Evolutionary conservation across 164 flowering plant genomes (phyloP), one percentile per base, ranked within the genome.

Genomic region (Magnolia changhungtana): DNA sequence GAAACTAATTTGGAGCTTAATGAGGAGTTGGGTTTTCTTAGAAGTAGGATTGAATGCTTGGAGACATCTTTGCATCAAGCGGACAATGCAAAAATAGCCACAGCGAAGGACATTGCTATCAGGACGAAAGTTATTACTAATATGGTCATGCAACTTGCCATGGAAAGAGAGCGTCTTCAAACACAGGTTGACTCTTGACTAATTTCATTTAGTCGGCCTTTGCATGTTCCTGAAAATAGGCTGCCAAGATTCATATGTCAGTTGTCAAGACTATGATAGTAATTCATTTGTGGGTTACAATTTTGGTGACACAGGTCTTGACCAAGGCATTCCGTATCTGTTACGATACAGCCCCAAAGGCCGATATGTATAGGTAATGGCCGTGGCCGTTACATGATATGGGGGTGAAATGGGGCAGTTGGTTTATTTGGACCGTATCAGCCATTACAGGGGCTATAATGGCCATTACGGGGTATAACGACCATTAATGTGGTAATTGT

Each of bases 131-230:
- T 89, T 71, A 90, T 94, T 49, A 80, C 86, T 64, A 87, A 89
- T 81, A 76, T 94, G 82, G 86, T 96, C 63, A 69, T 87, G 86
- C 89, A 91, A 79, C 84, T 96, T 67, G 91, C 92, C 29, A 72
- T 76, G 64, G 99, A 94, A 83, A 88, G 99, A 82, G 92, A 94
- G 77, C 97, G 92, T 51, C 91, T 96, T 66, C 90, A 88, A 70
- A 89, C 87, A 83, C 96, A 94, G 99, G 99, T 92, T 55, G 18
- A 45, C 37, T 50, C 67, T 19, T 72, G 11, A 50, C 61, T 29
- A 24, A 29, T 31, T 29, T 37, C n/a, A 7, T 37, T 18, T 68
- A 13, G 50, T 8, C 1, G 24, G 24, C 7, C 10, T 64, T 64
- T 64, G 63, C 10, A n/a, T 64, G 67, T 64, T n/a, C 7, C 10